phyloP scores from a whole-genome alignment of 495 filamentous ascomycete species.

The Choiromyces venosus region DNA sequence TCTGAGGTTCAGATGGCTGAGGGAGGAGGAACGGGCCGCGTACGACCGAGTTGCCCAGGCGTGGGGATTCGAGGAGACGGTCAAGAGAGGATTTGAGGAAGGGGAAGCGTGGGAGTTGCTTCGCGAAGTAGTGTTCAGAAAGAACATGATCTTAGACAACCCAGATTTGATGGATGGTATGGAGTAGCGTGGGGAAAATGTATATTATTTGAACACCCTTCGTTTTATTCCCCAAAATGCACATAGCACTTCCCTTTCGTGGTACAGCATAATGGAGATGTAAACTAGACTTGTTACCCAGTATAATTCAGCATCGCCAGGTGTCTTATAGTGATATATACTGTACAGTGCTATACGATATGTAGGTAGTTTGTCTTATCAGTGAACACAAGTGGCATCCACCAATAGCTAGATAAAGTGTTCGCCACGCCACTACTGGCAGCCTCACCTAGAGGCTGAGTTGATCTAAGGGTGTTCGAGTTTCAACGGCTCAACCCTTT shows the following conservation, averaged over 20 bases:
- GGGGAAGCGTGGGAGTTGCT: constrained; percentile 82
- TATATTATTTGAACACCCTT: background rate
- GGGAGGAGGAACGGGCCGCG: constrained; percentile 88
- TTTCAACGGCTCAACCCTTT: background rate
- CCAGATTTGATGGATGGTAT: constrained; percentile 86
- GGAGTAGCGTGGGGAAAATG: constrained; percentile 50
- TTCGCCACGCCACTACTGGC: background rate
- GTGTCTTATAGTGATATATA: background rate
- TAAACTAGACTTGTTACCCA: background rate
- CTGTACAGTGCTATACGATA: no score
- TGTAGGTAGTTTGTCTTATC: background rate
- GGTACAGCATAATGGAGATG: background rate
- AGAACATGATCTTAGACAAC: constrained; percentile 83
- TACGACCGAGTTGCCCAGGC: constrained; percentile 75
- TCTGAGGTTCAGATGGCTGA: constrained; percentile 74
- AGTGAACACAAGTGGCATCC: background rate
- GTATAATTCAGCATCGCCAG: background rate
- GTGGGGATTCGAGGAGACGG: constrained; percentile 83
- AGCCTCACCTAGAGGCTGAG: background rate
- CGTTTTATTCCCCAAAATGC: background rate
- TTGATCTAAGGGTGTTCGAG: background rate
- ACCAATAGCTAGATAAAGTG: background rate
- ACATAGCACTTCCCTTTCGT: background rate
- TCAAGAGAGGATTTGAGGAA: constrained; percentile 78
- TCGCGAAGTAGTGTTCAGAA: constrained; percentile 68